A percentile compares a stretch with the other conserved stretches of the same genome.
Conservation (phyloP, 2,329 filamentous ascomycete species). For the Colletotrichum ledebouriae region DNA sequence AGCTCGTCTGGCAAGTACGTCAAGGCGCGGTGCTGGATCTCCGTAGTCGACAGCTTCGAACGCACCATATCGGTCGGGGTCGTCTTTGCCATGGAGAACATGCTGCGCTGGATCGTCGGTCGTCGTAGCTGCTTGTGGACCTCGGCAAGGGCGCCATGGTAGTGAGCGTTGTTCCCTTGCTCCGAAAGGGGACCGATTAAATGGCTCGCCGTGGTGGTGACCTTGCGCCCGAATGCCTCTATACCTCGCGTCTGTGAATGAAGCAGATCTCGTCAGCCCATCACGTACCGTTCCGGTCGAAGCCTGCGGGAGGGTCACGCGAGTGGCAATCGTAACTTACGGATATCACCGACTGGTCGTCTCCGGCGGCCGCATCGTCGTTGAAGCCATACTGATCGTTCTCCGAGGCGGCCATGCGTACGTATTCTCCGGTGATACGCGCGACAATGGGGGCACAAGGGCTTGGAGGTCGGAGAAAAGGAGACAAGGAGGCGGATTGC, state of each 20-base stretch:
- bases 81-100: slow-evolving; percentile 92
- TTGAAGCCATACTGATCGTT: slow-evolving; percentile 59
- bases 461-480: slow-evolving; percentile 10
- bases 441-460: slow-evolving; percentile 39
- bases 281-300: slow-evolving; percentile 39
- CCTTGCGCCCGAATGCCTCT: slow-evolving; percentile 94
- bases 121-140: slow-evolving; percentile 90
- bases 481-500: slow-evolving; percentile 7
- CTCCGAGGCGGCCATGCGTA: slow-evolving; percentile 58
- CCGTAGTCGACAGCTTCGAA: slow-evolving; percentile 87
- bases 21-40: slow-evolving; percentile 94
- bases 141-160: slow-evolving; percentile 88
- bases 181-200: slow-evolving; percentile 80
- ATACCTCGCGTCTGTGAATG: slow-evolving; percentile 80
- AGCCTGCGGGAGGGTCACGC: slow-evolving; percentile 22
- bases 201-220: slow-evolving; percentile 92
- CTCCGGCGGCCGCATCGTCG: slow-evolving; percentile 57
- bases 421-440: slow-evolving; percentile 38
- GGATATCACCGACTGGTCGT: slow-evolving; percentile 62
- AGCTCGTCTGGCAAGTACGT: slow-evolving; percentile 92
- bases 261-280: slow-evolving; percentile 34
- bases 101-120: slow-evolving; percentile 86
- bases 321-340: slow-evolving; percentile 46
- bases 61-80: slow-evolving; percentile 95
- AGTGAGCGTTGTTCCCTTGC: slow-evolving; percentile 63